Percentiles rank a stretch among this genome's conserved stretches.
Conservation (phyloP, 306 rosid species). For the Urtica urens region DNA sequence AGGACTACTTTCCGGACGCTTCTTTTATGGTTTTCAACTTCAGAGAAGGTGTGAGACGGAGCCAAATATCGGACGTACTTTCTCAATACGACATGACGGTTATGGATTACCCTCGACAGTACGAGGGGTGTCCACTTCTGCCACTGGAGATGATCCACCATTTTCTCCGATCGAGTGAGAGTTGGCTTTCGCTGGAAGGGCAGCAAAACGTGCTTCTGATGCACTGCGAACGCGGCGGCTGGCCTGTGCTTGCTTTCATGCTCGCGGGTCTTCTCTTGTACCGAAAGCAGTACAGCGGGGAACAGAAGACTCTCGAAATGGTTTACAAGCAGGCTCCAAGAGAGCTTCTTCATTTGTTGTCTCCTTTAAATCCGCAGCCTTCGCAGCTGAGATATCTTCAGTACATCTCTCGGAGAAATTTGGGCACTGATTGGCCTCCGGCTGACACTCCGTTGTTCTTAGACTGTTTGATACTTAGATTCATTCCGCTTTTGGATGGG, state of each 20-base stretch:
- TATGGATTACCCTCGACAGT: constrained; percentile 95
- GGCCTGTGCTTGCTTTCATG: constrained; percentile 99
- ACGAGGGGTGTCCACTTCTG: constrained; percentile 78
- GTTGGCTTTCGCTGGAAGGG: constrained; percentile 94
- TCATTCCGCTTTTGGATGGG: constrained; percentile 60
- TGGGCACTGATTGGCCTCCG: constrained; percentile 91
- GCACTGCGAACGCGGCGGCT: constrained; percentile 97
- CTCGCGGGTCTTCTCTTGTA: constrained; percentile 79
- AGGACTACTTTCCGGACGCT: constrained; percentile 83
- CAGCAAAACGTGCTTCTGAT: constrained; percentile 86
- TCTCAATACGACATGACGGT: constrained; percentile 96
- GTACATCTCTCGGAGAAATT: constrained; percentile 75
- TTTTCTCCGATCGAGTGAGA: constrained; percentile 95
- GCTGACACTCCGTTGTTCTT: constrained; percentile 69
- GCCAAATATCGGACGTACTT: constrained; percentile 67
- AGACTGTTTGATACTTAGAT: constrained; percentile 78
- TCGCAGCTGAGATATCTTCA: constrained; percentile 98
- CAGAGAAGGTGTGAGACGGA: constrained; percentile 72
- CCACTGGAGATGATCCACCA: constrained; percentile 93
- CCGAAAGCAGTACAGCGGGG: constrained; percentile 88
- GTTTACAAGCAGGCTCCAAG: constrained; percentile 97
- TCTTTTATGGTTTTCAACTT: constrained; percentile 97
- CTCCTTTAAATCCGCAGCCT: constrained; percentile 83
- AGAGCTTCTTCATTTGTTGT: constrained; percentile 71
- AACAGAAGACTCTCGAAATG: constrained; percentile 93